A percentile compares a stretch with the other conserved stretches of the same genome.
Evolutionary conservation across 2,329 filamentous ascomycete genomes (phyloP).

Genomic region (Calycina herbarum): DNA sequence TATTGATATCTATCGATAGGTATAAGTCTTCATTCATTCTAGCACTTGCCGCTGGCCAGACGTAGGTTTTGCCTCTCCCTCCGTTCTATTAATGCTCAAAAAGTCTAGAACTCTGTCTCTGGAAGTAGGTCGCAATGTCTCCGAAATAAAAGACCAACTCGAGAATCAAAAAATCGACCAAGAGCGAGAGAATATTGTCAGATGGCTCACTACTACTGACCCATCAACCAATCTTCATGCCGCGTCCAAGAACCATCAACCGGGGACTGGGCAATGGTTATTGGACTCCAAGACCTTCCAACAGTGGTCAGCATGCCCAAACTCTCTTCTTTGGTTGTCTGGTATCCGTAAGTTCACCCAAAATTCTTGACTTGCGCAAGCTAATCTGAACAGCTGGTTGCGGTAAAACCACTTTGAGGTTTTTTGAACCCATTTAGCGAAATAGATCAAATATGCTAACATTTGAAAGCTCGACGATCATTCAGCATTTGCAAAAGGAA

Average conservation of each 20-base stretch:
- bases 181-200: not conserved
- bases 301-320: constrained; percentile 7
- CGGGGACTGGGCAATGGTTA: constrained; percentile 22
- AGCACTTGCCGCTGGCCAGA: too few species aligned
- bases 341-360: constrained; percentile 13
- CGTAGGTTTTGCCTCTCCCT: too few species aligned
- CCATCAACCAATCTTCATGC: constrained; percentile 20
- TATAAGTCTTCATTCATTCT: too few species aligned
- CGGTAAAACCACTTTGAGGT: constrained; percentile 19
- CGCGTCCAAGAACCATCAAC: constrained; percentile 14
- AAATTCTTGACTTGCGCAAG: too few species aligned
- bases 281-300: constrained; percentile 11
- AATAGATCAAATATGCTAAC: too few species aligned
- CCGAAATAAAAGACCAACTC: too few species aligned
- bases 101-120: too few species aligned
- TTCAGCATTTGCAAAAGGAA: too few species aligned
- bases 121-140: not conserved
- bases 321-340: constrained; percentile 21
- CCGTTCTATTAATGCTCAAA: too few species aligned
- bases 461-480: too few species aligned
- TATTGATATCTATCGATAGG: not conserved
- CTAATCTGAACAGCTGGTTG: constrained; percentile 11
- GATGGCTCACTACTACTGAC: constrained; percentile 2
- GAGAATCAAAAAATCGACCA: not conserved
- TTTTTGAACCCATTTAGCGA: too few species aligned